Evolutionary conservation across 2,329 filamentous ascomycete species (phyloP).

Genomic region (Penicillium verrucosum): DNA sequence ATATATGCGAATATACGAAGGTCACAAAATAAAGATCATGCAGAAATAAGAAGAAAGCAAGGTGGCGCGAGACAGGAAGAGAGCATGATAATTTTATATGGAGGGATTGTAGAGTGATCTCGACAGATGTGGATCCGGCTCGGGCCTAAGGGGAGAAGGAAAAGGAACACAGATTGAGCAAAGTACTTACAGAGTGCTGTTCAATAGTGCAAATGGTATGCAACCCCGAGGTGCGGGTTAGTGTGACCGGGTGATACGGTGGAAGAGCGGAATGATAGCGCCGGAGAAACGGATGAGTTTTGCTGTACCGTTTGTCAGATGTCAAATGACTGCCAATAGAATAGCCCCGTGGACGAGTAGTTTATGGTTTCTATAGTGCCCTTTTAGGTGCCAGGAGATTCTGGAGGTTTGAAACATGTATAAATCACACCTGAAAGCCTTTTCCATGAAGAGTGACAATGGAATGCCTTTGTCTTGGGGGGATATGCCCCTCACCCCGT

Average conservation of each 20-base stretch:
- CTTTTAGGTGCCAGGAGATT: neutral
- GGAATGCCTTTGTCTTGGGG: neutral
- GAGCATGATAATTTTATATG: constrained; percentile 4
- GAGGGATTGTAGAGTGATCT: neutral
- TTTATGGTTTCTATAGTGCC: neutral
- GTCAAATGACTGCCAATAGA: constrained; percentile 13
- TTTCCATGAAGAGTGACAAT: neutral
- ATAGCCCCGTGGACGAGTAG: neutral
- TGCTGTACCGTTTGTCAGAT: constrained; percentile 10
- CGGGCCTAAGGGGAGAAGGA: constrained; percentile 19
- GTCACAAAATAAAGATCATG: neutral
- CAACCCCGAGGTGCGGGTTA: constrained; percentile 12
- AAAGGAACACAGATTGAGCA: constrained; percentile 1
- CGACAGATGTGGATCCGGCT: constrained; percentile 7
- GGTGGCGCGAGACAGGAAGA: neutral
- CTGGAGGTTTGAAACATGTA: neutral
- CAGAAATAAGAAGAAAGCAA: neutral
- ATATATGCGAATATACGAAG: neutral
- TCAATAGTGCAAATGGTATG: neutral
- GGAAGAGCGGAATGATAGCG: constrained; percentile 17
- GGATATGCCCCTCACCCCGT: neutral
- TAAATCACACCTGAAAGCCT: neutral
- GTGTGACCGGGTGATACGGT: constrained; percentile 14
- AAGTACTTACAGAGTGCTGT: constrained; percentile 17
- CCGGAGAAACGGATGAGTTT: constrained; percentile 37